Conservation (phyloP, 495 filamentous ascomycete genomes). For the Penicillium angulare region DNA sequence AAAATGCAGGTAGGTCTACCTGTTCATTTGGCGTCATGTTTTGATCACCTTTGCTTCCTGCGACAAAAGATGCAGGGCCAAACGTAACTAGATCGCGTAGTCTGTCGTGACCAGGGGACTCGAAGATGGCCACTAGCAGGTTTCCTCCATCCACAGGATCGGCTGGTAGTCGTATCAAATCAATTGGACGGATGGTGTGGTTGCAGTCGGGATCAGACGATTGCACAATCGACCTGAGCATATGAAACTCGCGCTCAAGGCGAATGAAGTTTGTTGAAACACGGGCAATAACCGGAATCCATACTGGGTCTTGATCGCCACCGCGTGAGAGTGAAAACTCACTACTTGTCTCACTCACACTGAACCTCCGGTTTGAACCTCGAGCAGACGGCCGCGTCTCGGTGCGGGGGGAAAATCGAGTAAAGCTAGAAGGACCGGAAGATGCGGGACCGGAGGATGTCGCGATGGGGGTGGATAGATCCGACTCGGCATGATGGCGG, state of each 20-base stretch:
- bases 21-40: slow-evolving; percentile 52
- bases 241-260: slow-evolving; percentile 81
- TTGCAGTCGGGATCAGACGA: slow-evolving; percentile 69
- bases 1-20: slow-evolving; percentile 68
- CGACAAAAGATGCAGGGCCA: slow-evolving; percentile 69
- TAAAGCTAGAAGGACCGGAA: slow-evolving; percentile 44
- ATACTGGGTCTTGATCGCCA: slow-evolving; percentile 44
- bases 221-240: slow-evolving; percentile 66
- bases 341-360: slow-evolving; percentile 51
- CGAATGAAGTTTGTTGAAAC: slow-evolving; percentile 77
- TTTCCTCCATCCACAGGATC: slow-evolving; percentile 61
- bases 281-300: slow-evolving; percentile 64
- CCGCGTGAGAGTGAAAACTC: slow-evolving; percentile 39
- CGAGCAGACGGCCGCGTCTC: slow-evolving; percentile 24
- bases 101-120: slow-evolving; percentile 73
- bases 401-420: slow-evolving; percentile 45
- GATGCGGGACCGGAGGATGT: slow-evolving; percentile 34
- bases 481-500: slow-evolving; percentile 40
- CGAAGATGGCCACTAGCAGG: slow-evolving; percentile 73
- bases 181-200: slow-evolving; percentile 73
- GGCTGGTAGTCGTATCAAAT: slow-evolving; percentile 63
- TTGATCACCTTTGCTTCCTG: slow-evolving; percentile 47
- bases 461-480: slow-evolving; percentile 42
- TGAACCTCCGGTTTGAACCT: slow-evolving; percentile 39
- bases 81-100: slow-evolving; percentile 68